Base-by-base conservation (phyloP, 371 early-diverging fungal genomes). In the Lichtheimia hyalospora region DNA sequence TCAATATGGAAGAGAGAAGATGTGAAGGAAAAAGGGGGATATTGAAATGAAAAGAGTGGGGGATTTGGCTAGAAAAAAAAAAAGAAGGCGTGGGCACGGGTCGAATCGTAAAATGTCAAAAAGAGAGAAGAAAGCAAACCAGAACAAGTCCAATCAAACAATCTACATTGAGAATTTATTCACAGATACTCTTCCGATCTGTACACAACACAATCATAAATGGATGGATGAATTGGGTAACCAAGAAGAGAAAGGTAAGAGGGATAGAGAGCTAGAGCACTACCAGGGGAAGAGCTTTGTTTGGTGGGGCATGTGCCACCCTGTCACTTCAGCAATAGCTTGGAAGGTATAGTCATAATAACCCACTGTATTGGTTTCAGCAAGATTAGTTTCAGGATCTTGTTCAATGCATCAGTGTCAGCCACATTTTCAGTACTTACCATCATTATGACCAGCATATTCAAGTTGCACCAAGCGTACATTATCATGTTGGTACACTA, bases 361-460 rank as follows among this genome's bases (percentile, higher is more conserved):
- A 10, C 70, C 71, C 23, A 77, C 77, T 77, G 52, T n/a, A 27
- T 24, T 34, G 34, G 34, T 34, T 34, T 34, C 34, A 34, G 34
- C 34, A 34, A 34, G 34, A 34, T 34, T 34, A 34, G 34, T 34
- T 34, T 34, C 34, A 34, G 34, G 27, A 34, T 34, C 6, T 6
- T 8, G 34, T 34, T 34, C 34, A 34, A 34, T 34, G 34, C 34
- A 34, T 34, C 34, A 34, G 34, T 34, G 34, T 34, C 34, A 34
- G 34, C 34, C 34, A 34, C 34, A 46, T 46, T n/a, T n/a, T 21
- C 24, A 12, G 1, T 12, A 46, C 62, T 60, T 73, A 79, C 79
- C 58, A 49, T 79, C 75, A 24, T 79, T 79, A 49, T 79, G 79
- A 51, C 75, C 62, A 42, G 64, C 79, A 54, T 69, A 52, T 15